A percentile compares a stretch with the other conserved stretches of the same genome.
phyloP scores from a whole-genome alignment of 78 protist species.

The Anaeramoeba ignava region DNA sequence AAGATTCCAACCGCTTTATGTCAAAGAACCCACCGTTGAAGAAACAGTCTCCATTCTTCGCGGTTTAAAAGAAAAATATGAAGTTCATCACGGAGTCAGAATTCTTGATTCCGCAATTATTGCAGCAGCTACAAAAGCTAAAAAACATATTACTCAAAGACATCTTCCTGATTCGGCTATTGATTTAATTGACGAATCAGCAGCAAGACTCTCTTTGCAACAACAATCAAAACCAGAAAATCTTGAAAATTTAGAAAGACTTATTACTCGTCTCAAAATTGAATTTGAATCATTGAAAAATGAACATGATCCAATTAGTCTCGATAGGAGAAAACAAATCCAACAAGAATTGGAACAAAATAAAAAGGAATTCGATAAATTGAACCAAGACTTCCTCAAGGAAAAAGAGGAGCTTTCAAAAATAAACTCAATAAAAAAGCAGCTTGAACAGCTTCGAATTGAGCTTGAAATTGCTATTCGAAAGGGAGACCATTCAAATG shows the following conservation, averaged over 20 bases:
- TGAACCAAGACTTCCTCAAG: conserved; percentile 42
- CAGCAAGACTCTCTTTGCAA: conserved; percentile 74
- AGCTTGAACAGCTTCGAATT: conserved; percentile 68
- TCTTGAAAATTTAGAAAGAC: conserved; percentile 24
- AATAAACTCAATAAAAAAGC: conserved; percentile 38
- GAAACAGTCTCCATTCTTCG: conserved; percentile 91
- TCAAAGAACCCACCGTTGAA: conserved; percentile 79
- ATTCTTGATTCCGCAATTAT: conserved; percentile 87
- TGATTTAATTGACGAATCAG: conserved; percentile 92
- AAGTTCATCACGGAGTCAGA: conserved; percentile 80
- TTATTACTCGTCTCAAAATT: conserved; percentile 25
- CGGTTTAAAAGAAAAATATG: conserved; percentile 62
- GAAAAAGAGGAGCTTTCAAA: conserved; percentile 32
- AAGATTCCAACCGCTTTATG: conserved; percentile 82
- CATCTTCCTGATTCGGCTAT: conserved; percentile 98
- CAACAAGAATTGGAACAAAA: conserved; percentile 83
- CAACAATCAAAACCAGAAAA: conserved; percentile 89
- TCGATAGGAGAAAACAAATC: conserved; percentile 57
- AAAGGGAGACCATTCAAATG: conserved; percentile 42
- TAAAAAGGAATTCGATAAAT: conserved; percentile 60
- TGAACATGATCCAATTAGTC: conserved; percentile 80
- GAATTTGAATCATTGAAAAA: conserved; percentile 44
- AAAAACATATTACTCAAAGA: conserved; percentile 79
- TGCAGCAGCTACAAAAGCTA: conserved; percentile 71
- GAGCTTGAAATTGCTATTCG: conserved; percentile 43